Conservation (phyloP, 768 basidiomycete species). For the Russula vinacea region DNA sequence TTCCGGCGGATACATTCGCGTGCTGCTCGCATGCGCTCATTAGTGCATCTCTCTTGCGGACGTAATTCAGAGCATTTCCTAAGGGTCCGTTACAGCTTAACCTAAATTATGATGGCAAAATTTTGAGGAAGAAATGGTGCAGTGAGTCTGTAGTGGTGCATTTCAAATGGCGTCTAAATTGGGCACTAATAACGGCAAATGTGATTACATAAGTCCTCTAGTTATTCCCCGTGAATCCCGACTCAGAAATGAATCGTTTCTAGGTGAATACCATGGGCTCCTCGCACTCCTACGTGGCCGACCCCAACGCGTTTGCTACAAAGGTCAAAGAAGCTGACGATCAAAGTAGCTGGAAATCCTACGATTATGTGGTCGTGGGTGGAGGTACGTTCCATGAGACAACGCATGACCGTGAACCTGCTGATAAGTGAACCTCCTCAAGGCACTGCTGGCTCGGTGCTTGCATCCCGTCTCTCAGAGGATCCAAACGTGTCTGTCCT, state of each 20-base stretch:
- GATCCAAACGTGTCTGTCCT: constrained; percentile 52
- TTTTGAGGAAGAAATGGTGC: too few species aligned
- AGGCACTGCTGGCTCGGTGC: constrained; percentile 62
- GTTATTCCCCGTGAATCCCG: too few species aligned
- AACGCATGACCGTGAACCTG: background rate
- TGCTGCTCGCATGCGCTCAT: too few species aligned
- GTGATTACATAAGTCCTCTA: too few species aligned
- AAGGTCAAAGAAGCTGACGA: constrained; percentile 9
- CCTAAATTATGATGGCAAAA: too few species aligned
- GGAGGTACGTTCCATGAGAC: constrained; percentile 35
- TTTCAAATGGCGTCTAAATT: too few species aligned
- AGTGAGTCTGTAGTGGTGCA: too few species aligned
- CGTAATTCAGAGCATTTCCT: too few species aligned
- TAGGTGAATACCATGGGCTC: constrained; percentile 17
- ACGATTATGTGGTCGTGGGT: constrained; percentile 41
- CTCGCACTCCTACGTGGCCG: constrained; percentile 24
- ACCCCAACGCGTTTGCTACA: constrained; percentile 23
- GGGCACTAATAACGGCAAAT: too few species aligned
- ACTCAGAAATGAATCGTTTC: background rate
- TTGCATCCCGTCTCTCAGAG: constrained; percentile 58
- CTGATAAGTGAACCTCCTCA: constrained; percentile 9
- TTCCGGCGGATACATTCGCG: too few species aligned
- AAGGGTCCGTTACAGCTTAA: too few species aligned
- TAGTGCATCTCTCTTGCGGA: too few species aligned
- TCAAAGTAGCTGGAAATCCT: constrained; percentile 31